Percentiles rank a stretch among this genome's conserved stretches.
Evolutionary conservation across 2,329 filamentous ascomycete genomes (phyloP).

Genomic region (Tolypocladium cylindrosporum): DNA sequence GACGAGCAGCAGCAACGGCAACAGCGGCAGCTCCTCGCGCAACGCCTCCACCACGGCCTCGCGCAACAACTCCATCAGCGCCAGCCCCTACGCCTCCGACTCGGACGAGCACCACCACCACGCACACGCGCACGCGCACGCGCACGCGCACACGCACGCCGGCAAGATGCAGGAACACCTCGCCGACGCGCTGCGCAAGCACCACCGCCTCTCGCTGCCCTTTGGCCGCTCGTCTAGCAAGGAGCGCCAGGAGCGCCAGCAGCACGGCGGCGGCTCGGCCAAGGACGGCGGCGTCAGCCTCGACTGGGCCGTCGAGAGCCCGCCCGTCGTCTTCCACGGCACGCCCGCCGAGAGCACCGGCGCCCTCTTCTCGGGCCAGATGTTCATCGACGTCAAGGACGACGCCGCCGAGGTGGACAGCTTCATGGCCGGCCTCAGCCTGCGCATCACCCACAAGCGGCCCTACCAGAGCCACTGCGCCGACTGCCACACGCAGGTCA

Average conservation of each 20-base stretch:
- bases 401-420: conserved; percentile 56
- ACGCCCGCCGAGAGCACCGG: conserved; percentile 65
- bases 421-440: conserved; percentile 62
- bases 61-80: conserved; percentile 16
- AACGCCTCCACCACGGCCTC: conserved; percentile 18
- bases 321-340: conserved; percentile 78
- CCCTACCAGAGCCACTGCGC: conserved; percentile 71
- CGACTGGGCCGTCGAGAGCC: conserved; percentile 66
- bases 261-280: conserved; percentile 24
- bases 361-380: conserved; percentile 73
- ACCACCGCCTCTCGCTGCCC: conserved; percentile 29
- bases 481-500: conserved; percentile 63
- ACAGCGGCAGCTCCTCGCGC: conserved; percentile 16
- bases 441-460: conserved; percentile 67
- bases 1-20: conserved; percentile 6
- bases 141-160: conserved; percentile 7
- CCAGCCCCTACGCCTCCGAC: conserved; percentile 25
- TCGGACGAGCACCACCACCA: conserved; percentile 17
- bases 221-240: conserved; percentile 21
- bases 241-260: conserved; percentile 29
- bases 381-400: conserved; percentile 64
- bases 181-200: conserved; percentile 27
- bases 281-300: conserved; percentile 30
- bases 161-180: conserved; percentile 27
- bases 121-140: background rate